Base-by-base conservation (phyloP, 495 filamentous ascomycete genomes). In the Annulohypoxylon moriforme region DNA sequence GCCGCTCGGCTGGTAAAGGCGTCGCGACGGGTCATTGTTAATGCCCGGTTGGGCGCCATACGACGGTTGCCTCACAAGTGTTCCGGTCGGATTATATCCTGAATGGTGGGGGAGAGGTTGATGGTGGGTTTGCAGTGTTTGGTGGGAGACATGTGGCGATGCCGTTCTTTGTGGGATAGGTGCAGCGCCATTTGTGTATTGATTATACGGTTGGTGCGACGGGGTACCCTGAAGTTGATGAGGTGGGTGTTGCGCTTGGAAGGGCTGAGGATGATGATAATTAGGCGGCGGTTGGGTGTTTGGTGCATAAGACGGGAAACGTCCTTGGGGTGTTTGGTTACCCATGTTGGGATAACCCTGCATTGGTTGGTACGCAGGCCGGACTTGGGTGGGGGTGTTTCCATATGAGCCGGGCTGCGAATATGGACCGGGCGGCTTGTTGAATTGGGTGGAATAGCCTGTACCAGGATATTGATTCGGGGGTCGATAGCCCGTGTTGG, bases 251-350 rank as follows among this genome's bases (percentile, higher is more conserved):
- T 62, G 78, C 42, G 72, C 61, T 64, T 78, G 76, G 33, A 78
- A 82, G 24, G 73, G 75, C 52, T 80, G 81, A n/a, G 75, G 63
- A 11, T 80, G 78, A 53, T 72, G 69, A n/a, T 53, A 79, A n/a
- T 73, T 66, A 11, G 77, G 59, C 20, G 77, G 59, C 22, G 79
- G 44, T 44, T 77, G 75, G 1, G 72, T 60, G 24, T 64, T 73
- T 1, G 63, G 75, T 14, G 80, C 73, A 34, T 80, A 81, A 11
- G 73, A 73, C 6, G 77, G 77, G 36, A 74, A 78, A 38, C 74
- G 76, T 27, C 60, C 33, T 47, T 70, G 73, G 0, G 71, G 71
- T 22, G 76, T 60, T 14, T 42, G 25, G 53, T 60, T 74, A 25
- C 29, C n/a, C 29, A 55, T 55, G 29, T 55, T 78, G 36, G 78